These are phyloP conservation scores for Neckera pumila DNA, from an alignment of 225 moss, liverwort and hornwort species.

Conservation along the genomic window DNA sequence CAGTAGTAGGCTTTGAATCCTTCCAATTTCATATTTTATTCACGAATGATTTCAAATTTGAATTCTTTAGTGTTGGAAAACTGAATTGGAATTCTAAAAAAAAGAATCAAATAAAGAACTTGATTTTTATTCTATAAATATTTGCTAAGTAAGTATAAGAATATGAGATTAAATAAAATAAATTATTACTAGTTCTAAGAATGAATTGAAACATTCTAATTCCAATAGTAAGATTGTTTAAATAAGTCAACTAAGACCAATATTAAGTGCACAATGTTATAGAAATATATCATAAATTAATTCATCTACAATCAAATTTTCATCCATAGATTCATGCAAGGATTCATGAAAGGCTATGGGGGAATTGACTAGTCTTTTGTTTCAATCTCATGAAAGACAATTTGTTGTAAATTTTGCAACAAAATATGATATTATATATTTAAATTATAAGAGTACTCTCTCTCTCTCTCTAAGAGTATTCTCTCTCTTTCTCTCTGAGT, in stretches of 20 bases:
- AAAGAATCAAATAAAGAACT: neutral
- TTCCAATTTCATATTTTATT: neutral
- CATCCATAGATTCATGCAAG: neutral
- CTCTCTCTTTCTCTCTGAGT: too few relatives aligned
- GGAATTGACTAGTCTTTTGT: neutral
- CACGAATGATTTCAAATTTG: neutral
- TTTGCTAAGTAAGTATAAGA: neutral
- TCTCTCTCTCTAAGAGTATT: too few relatives aligned
- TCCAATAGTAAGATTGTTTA: too few relatives aligned
- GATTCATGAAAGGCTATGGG: fast-evolving
- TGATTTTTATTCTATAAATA: neutral
- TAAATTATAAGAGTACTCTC: too few relatives aligned
- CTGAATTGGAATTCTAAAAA: neutral
- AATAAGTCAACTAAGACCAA: neutral
- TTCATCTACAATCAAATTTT: neutral
- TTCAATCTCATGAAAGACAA: neutral
- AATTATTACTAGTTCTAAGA: neutral
- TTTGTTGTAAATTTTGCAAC: neutral
- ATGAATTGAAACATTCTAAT: neutral
- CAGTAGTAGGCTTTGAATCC: neutral
- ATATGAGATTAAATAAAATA: neutral
- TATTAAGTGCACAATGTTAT: neutral
- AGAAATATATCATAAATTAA: neutral
- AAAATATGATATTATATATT: neutral
- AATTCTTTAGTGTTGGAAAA: neutral